Evolutionary conservation across 2,329 filamentous ascomycete species (phyloP), one percentile per base, ranked within the genome.

Genomic region (Elsinoe ampelina): DNA sequence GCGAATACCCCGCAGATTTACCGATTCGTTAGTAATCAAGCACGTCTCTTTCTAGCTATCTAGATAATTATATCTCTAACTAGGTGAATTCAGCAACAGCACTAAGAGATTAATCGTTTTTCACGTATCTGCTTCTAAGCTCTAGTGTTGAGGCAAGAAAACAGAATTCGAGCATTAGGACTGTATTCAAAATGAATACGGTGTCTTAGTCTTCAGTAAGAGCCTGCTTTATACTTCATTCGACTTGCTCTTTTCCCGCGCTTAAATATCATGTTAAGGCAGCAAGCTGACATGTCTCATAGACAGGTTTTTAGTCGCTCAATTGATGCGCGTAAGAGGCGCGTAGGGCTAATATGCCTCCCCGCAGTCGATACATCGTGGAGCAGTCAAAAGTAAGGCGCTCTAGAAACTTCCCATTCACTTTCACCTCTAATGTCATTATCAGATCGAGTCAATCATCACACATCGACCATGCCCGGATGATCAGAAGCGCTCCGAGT

Each of bases 401-500:
- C 13, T 8, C 10, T 30, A 50, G 12, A 17, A 17, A 26, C 2
- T 35, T 35, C 20, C 19, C 22, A 2, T 34, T 3, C 4, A 50
- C 7, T 17, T 30, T 48, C 45, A 20, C n/a, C 12, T 50, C 48
- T 22, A 52, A 52, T 26, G 15, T 22, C 5, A 26, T 26, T 2
- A 13, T 13, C 26, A 56, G 54, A 20, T 56, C 26, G 39, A 56
- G 2, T 26, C 30, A 3, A 56, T 56, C 10, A 48, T 56, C 41
- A 47, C 30, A 36, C 54, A 56, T 56, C 39, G 54, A 35, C 22
- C 13, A 10, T 13, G n/a, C 10, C 42, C 54, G 6, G 12, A 13
- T 5, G 32, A 56, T 17, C 54, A 20, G 13, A n/a, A 56, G 15
- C 13, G 22, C 35, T 47, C 54, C 55, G 66, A 77, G 35, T 77